These are phyloP conservation scores for Veloporphyrellus conicus DNA, from an alignment of 1,284 basidiomycete species.

Conservation along the genomic window DNA sequence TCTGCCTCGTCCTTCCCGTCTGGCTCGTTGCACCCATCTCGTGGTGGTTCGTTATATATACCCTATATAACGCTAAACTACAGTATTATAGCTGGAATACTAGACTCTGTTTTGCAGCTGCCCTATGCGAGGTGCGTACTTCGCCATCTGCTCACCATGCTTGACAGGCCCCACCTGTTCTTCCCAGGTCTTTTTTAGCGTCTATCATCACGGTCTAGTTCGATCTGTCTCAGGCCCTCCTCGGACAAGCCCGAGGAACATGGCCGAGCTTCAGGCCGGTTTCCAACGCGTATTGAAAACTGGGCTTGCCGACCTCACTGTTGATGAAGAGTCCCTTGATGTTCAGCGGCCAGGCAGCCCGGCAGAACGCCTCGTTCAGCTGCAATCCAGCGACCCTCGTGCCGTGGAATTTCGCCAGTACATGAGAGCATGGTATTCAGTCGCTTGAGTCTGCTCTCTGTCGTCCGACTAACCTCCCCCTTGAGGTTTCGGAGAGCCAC, in stretches of 20 bases:
- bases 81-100: conserved; percentile 41
- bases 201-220: conserved; percentile 63
- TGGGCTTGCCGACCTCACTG: conserved; percentile 51
- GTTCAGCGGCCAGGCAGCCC: conserved; percentile 56
- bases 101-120: conserved; percentile 42
- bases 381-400: conserved; percentile 63
- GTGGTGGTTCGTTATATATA: conserved; percentile 64
- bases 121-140: conserved; percentile 54
- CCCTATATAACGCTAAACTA: conserved; percentile 44
- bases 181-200: conserved; percentile 68
- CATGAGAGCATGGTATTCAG: conserved; percentile 54
- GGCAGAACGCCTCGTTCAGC: conserved; percentile 51
- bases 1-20: conserved; percentile 60
- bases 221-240: conserved; percentile 50
- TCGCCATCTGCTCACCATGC: neutral
- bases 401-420: conserved; percentile 73
- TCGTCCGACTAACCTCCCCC: conserved; percentile 6
- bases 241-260: conserved; percentile 44
- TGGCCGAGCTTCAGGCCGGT: conserved; percentile 55
- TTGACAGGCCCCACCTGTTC: neutral
- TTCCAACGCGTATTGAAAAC: conserved; percentile 56
- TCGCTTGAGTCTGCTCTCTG: neutral
- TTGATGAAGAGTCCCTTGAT: conserved; percentile 54
- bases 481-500: conserved; percentile 67
- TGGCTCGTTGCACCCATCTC: conserved; percentile 68